Evolutionary conservation across 495 filamentous ascomycete genomes (phyloP).

Genomic region (Tricharina praecox): DNA sequence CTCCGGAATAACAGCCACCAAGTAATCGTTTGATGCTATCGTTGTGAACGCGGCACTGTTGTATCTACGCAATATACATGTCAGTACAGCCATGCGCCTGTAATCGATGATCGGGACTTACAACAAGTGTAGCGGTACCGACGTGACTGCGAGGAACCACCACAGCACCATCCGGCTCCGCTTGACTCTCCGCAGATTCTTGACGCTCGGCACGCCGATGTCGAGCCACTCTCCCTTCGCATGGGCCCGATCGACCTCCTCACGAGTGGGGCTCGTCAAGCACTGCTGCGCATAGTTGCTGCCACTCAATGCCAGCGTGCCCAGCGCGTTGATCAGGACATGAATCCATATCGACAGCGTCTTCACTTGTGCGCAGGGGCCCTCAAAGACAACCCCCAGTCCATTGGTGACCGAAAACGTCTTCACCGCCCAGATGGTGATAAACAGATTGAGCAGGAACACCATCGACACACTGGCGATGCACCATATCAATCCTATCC

Average conservation of each 20-base stretch:
- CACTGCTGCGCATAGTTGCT: slow-evolving; percentile 25
- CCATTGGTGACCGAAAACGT: not conserved
- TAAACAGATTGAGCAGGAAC: not conserved
- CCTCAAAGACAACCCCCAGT: slow-evolving; percentile 5
- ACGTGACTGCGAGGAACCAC: slow-evolving; percentile 14
- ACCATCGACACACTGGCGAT: not conserved
- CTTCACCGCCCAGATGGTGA: not conserved
- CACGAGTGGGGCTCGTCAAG: slow-evolving; percentile 20
- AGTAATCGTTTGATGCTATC: not conserved
- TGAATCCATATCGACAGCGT: slow-evolving; percentile 12
- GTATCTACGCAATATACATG: too few species aligned
- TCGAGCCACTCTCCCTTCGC: slow-evolving; percentile 16
- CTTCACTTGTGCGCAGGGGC: slow-evolving; percentile 11
- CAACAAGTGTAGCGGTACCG: slow-evolving; percentile 26
- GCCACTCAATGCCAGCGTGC: slow-evolving; percentile 19
- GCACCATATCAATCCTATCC: not conserved
- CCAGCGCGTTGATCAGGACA: slow-evolving; percentile 23
- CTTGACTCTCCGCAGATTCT: slow-evolving; percentile 13
- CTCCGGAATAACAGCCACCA: not conserved
- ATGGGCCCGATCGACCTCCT: slow-evolving; percentile 25
- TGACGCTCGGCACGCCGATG: slow-evolving; percentile 25
- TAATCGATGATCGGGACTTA: too few species aligned
- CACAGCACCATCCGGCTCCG: slow-evolving; percentile 11
- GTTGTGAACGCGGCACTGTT: slow-evolving; percentile 25
- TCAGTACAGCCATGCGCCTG: too few species aligned